These are phyloP conservation scores for Mesembryanthemum crystallinum DNA, from an alignment of 148 eudicot species.

Conservation along the genomic window DNA sequence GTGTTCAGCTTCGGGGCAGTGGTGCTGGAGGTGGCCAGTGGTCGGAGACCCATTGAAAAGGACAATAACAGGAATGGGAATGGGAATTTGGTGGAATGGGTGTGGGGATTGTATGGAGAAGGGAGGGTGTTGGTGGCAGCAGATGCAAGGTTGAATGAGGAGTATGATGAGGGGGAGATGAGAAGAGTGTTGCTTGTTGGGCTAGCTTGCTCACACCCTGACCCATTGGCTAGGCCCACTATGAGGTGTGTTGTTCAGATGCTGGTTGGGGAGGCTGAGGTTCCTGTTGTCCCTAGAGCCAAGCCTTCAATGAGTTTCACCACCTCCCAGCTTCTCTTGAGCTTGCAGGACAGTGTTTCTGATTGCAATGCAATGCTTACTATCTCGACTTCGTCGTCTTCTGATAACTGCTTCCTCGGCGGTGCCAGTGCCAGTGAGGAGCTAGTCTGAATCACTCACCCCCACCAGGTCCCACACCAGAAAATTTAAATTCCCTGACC, in stretches of 20 bases:
- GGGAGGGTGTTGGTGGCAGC: conserved; percentile 48
- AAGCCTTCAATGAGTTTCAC: conserved; percentile 60
- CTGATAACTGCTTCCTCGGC: conserved; percentile 36
- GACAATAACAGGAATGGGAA: conserved; percentile 21
- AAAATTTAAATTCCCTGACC: neutral
- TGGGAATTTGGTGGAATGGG: conserved; percentile 78
- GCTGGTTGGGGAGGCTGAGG: conserved; percentile 65
- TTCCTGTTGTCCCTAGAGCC: conserved; percentile 61
- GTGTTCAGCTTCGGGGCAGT: conserved; percentile 77
- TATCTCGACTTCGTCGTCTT: conserved; percentile 57
- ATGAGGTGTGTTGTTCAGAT: conserved; percentile 71
- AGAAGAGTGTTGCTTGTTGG: conserved; percentile 61
- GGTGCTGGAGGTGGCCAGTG: conserved; percentile 71
- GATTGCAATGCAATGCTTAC: conserved; percentile 71
- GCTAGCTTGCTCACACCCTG: conserved; percentile 71
- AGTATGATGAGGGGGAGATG: conserved; percentile 60
- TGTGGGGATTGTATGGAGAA: conserved; percentile 66
- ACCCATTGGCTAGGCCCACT: conserved; percentile 54
- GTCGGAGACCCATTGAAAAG: conserved; percentile 70
- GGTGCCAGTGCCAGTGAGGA: conserved; percentile 14
- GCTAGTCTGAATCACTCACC: conserved; percentile 15
- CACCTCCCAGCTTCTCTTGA: conserved; percentile 60
- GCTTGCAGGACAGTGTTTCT: conserved; percentile 77
- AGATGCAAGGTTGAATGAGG: conserved; percentile 48
- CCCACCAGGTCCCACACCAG: neutral